Base-by-base conservation (phyloP, 352 stramenopile species). In the Poterioochromonas sp. region DNA sequence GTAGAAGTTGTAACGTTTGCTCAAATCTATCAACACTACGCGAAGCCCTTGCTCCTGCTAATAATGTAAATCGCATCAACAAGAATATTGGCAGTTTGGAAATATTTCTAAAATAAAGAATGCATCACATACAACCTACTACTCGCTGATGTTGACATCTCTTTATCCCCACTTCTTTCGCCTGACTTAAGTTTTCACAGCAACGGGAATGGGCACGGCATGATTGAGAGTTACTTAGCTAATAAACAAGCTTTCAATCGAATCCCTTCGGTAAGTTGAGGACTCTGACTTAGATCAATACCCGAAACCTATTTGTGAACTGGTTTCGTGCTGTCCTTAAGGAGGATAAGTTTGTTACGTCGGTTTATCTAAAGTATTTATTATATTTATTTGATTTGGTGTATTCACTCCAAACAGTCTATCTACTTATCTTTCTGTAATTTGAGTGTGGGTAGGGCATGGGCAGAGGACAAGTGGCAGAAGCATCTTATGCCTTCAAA, bases 91-190 rank as follows among this genome's bases (percentile, higher is more conserved):
- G 47, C 47, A 58, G 47, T 58, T 58, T 58, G 47, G 47, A 58
- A 58, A 58, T 58, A 58, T 58, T 58, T 58, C 47, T 58, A 58
- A 58, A 58, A 58, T 58, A 58, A 58, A 58, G 47, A 58, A 58
- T 58, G 47, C 47, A 58, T 58, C 47, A 58, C 47, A 58, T 58
- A 58, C 47, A 58, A 58, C 47, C 47, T 58, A 58, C 47, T 58
- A 58, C 47, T 58, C 47, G 47, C 47, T 58, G 47, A 58, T 58
- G 47, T 58, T 58, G 47, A 58, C 47, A 58, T 58, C 47, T 58
- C 47, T 58, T 58, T 58, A 58, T 58, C 47, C 47, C 47, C 47
- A 58, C 47, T 58, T 58, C 47, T 58, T 58, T 58, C 47, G 47
- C 47, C 47, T 58, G 47, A 58, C 47, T 58, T 58, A 58, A 58